A percentile compares a stretch with the other conserved stretches of the same genome.
phyloP scores from a whole-genome alignment of 108 stramenopile species.

The Mediolabrus comicus region DNA sequence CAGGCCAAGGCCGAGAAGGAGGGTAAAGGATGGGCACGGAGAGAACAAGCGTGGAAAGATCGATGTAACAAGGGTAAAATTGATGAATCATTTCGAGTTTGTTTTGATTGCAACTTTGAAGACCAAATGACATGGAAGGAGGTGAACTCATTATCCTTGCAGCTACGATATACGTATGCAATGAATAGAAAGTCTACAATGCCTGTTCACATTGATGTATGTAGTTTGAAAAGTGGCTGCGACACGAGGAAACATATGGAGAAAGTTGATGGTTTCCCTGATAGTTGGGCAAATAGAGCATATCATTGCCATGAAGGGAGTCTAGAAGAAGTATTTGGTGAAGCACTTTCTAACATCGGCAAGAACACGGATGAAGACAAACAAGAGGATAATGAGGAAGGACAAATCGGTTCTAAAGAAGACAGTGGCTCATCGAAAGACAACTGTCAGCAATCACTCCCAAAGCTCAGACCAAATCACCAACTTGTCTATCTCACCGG shows the following conservation, averaged over 20 bases:
- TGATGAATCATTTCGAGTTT: slow-evolving; percentile 45
- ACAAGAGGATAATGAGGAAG: not conserved
- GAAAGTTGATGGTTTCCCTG: slow-evolving; percentile 76
- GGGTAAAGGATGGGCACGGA: slow-evolving; percentile 54
- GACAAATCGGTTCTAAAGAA: not conserved
- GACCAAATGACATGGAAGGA: slow-evolving; percentile 68
- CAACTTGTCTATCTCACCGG: slow-evolving; percentile 78
- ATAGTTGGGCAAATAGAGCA: slow-evolving; percentile 60
- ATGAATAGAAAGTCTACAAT: slow-evolving; percentile 49
- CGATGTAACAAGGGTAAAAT: slow-evolving; percentile 28
- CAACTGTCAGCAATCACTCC: not conserved
- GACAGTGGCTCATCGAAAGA: not conserved
- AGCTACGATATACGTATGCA: slow-evolving; percentile 76
- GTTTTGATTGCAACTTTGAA: slow-evolving; percentile 78
- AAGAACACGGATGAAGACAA: not conserved
- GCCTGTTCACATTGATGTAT: slow-evolving; percentile 56
- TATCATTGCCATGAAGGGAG: slow-evolving; percentile 46
- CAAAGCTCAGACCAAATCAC: slow-evolving; percentile 13
- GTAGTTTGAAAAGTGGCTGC: slow-evolving; percentile 34
- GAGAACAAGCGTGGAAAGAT: slow-evolving; percentile 56
- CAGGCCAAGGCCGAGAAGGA: slow-evolving; percentile 37
- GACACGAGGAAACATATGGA: slow-evolving; percentile 52
- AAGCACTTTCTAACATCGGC: not conserved
- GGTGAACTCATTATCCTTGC: slow-evolving; percentile 60
- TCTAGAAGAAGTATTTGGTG: slow-evolving; percentile 50